Conservation (phyloP, 1,284 basidiomycete species). For the Neonothopanus nambi region DNA sequence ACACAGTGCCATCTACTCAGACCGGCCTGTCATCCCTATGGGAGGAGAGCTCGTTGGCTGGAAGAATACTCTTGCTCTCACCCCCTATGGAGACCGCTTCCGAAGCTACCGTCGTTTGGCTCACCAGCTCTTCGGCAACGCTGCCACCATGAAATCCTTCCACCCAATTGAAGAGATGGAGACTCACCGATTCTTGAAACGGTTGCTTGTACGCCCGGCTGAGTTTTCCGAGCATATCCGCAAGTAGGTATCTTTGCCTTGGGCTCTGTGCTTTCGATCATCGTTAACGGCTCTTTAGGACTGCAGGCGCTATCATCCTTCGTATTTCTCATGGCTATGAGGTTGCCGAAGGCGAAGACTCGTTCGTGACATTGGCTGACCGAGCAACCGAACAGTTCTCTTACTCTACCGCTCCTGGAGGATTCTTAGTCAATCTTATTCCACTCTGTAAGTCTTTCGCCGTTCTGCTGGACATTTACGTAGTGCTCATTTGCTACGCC, state of each 20-base stretch:
- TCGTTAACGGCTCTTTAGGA: conserved; percentile 1
- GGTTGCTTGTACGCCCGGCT: conserved; percentile 12
- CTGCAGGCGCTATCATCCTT: conserved; percentile 16
- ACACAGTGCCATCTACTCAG: conserved; percentile 26
- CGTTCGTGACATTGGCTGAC: conserved; percentile 26
- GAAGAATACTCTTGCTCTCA: conserved; percentile 19
- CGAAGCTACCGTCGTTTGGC: conserved; percentile 44
- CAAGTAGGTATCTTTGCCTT: conserved; percentile 5
- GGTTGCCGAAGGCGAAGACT: conserved; percentile 26
- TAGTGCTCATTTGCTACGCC: not conserved
- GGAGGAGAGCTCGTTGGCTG: conserved; percentile 23
- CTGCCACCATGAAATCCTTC: conserved; percentile 15
- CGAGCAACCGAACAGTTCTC: conserved; percentile 20
- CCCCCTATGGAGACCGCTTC: conserved; percentile 38
- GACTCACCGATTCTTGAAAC: conserved; percentile 16
- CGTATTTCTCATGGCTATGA: conserved; percentile 19
- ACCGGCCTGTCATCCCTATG: conserved; percentile 24
- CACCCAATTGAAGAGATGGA: conserved; percentile 19
- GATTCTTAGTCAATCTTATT: conserved; percentile 31
- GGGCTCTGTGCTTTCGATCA: not conserved
- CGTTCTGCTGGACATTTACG: not conserved
- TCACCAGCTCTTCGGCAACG: conserved; percentile 30
- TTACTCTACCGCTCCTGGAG: conserved; percentile 17
- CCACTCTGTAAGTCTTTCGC: conserved; percentile 27
- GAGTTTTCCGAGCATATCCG: conserved; percentile 15